Evolutionary conservation across 2,329 filamentous ascomycete genomes (phyloP).

Genomic region (Colletotrichum echinochloae): DNA sequence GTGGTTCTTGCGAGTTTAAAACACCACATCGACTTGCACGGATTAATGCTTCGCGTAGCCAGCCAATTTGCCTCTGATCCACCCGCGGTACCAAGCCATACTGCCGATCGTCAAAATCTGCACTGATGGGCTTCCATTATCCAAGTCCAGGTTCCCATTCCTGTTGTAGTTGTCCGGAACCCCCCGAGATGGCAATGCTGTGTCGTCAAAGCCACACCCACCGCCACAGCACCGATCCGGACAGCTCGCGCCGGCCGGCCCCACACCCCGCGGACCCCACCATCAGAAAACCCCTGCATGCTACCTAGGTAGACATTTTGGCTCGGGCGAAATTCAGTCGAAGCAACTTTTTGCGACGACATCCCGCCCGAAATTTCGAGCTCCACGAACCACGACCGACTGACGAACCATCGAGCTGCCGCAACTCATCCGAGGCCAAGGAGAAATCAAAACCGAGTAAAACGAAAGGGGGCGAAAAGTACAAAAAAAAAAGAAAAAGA

Average conservation of each 20-base stretch:
- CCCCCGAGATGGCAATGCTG: not conserved
- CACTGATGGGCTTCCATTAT: not conserved
- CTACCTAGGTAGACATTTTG: constrained; percentile 9
- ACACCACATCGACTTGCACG: not conserved
- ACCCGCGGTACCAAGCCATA: not conserved
- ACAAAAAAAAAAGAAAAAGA: not conserved
- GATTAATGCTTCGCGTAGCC: not conserved
- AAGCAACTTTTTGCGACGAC: constrained; percentile 37
- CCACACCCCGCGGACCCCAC: constrained; percentile 41
- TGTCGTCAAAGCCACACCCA: constrained; percentile 6
- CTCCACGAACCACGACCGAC: not conserved
- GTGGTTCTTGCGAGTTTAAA: not conserved
- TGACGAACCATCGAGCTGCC: not conserved
- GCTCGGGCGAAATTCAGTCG: constrained; percentile 26
- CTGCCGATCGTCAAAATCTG: not conserved
- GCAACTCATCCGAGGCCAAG: not conserved
- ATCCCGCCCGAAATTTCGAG: constrained; percentile 9
- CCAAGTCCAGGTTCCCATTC: not conserved
- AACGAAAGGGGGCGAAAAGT: not conserved
- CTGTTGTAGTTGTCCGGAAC: not conserved
- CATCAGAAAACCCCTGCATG: constrained; percentile 35
- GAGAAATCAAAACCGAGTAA: not conserved
- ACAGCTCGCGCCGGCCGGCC: constrained; percentile 35
- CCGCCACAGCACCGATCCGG: constrained; percentile 32
- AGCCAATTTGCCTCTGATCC: not conserved